phyloP scores from a whole-genome alignment of 176 grass and related monocot genomes.

The Lolium perenne region DNA sequence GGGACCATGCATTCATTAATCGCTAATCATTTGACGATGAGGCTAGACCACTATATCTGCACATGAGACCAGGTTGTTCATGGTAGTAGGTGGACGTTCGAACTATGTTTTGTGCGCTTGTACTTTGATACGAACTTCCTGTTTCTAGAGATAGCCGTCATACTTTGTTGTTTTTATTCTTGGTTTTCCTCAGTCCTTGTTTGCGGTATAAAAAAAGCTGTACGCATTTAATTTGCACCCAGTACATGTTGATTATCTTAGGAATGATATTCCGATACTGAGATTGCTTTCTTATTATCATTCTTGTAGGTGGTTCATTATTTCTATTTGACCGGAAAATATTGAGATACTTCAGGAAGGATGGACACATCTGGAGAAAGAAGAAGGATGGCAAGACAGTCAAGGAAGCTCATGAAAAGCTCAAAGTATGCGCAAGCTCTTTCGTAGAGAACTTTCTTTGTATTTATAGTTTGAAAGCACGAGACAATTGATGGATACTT shows the following conservation, averaged over 20 bases:
- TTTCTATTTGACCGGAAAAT: slow-evolving; percentile 92
- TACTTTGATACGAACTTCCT: slow-evolving; percentile 1
- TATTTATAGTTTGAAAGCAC: not conserved
- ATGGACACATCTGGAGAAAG: slow-evolving; percentile 91
- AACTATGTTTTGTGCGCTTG: not conserved
- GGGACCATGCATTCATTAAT: not conserved
- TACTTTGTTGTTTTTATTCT: slow-evolving; percentile 1
- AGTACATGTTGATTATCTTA: not conserved
- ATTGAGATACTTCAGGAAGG: slow-evolving; percentile 89
- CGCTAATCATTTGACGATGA: slow-evolving; percentile 31
- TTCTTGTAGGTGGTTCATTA: slow-evolving; percentile 71
- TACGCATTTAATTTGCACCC: slow-evolving; percentile 20
- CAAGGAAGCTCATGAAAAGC: slow-evolving; percentile 92
- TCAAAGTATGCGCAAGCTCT: slow-evolving; percentile 60
- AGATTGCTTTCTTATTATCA: slow-evolving; percentile 9
- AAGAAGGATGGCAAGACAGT: slow-evolving; percentile 90
- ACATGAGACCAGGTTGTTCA: not conserved
- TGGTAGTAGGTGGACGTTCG: slow-evolving; percentile 3
- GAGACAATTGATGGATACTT: not conserved
- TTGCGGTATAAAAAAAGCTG: too few relatives aligned
- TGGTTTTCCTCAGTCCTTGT: not conserved
- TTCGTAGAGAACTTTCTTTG: not conserved
- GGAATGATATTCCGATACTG: slow-evolving; percentile 15
- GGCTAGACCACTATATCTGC: not conserved
- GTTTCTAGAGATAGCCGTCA: not conserved